Percentiles rank a stretch among this genome's conserved stretches.
phyloP scores from a whole-genome alignment of 768 basidiomycete genomes.

The Dioszegia crocea region DNA sequence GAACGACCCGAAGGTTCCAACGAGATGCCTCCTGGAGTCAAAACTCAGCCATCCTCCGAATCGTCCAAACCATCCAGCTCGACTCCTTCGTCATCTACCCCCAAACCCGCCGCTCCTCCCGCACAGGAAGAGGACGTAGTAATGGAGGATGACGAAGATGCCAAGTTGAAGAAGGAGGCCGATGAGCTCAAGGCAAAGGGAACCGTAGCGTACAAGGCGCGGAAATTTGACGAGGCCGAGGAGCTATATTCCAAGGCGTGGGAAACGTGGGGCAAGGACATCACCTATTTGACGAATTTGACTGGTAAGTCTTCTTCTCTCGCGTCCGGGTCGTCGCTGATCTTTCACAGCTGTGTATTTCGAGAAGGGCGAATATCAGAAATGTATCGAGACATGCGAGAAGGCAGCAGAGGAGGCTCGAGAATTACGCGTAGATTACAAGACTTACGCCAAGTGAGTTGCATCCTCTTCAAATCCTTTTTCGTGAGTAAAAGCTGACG shows the following conservation, averaged over 20 bases:
- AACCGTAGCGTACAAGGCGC: constrained; percentile 75
- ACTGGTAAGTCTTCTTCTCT: constrained; percentile 58
- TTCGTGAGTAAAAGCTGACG: too few species aligned
- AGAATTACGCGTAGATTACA: constrained; percentile 85
- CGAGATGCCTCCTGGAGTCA: constrained; percentile 65
- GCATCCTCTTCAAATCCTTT: too few species aligned
- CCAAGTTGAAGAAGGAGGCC: constrained; percentile 69
- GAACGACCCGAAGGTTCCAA: constrained; percentile 77
- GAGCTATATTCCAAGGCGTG: constrained; percentile 78
- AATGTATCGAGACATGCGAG: constrained; percentile 83
- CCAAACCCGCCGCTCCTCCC: constrained; percentile 39
- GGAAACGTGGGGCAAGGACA: constrained; percentile 87
- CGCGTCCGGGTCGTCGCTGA: neutral
- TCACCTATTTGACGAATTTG: constrained; percentile 88
- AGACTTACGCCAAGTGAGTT: constrained; percentile 74
- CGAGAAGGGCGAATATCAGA: constrained; percentile 87
- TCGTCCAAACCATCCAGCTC: constrained; percentile 42
- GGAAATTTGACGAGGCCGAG: constrained; percentile 72
- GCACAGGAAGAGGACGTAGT: constrained; percentile 52
- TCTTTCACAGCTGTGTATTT: constrained; percentile 71
- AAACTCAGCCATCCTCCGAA: neutral
- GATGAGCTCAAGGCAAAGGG: constrained; percentile 75
- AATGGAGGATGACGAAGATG: constrained; percentile 69
- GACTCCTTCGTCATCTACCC: constrained; percentile 48
- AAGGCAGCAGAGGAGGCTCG: constrained; percentile 97